phyloP scores from a whole-genome alignment of 176 grass and related monocot genomes.

The Juncus effusus region DNA sequence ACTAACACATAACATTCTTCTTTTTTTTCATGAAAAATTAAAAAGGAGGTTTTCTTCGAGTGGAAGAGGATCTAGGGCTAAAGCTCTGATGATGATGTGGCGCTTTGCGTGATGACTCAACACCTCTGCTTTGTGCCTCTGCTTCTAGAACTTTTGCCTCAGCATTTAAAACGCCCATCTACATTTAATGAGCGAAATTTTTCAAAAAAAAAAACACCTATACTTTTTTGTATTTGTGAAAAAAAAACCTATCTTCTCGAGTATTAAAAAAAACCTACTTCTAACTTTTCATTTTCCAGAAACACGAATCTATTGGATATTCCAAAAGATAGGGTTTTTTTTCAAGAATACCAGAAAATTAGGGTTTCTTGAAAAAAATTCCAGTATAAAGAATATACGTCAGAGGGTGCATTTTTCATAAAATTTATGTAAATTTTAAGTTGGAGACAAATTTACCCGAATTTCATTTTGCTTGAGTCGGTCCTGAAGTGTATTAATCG shows the following conservation, averaged over 20 bases:
- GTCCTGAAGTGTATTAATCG: constrained; percentile 64
- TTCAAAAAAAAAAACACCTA: background rate
- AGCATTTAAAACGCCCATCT: constrained; percentile 26
- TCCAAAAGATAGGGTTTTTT: background rate
- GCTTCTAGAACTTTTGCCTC: constrained; percentile 14
- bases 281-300: too few relatives aligned
- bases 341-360: background rate
- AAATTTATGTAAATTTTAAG: background rate
- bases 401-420: background rate
- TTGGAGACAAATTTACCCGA: constrained; percentile 51
- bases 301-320: background rate
- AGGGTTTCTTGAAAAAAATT: background rate
- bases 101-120: constrained; percentile 4
- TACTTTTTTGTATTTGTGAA: background rate
- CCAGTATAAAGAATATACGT: background rate
- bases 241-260: background rate
- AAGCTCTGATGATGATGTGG: constrained; percentile 16
- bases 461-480: constrained; percentile 83
- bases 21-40: too few relatives aligned
- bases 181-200: background rate
- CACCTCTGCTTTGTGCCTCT: constrained; percentile 15
- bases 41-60: constrained; percentile 1
- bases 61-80: constrained; percentile 19
- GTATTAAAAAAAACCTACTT: too few relatives aligned
- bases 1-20: too few relatives aligned